Evolutionary conservation across 2,329 filamentous ascomycete species (phyloP).

Genomic region (Thermothelomyces thermophilus): DNA sequence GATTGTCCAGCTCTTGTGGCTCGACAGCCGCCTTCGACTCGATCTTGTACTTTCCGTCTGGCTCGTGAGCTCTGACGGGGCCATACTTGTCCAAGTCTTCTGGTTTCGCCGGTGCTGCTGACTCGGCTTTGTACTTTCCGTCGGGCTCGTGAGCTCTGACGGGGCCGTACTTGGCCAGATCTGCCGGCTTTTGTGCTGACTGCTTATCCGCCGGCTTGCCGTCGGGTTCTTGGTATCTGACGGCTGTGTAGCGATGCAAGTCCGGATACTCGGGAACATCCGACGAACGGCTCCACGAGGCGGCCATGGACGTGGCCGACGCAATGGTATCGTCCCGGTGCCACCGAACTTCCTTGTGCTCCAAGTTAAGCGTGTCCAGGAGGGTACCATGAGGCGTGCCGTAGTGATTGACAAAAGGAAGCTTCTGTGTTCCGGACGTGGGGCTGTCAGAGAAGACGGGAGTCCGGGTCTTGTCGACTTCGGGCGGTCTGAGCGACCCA

Average conservation of each 20-base stretch:
- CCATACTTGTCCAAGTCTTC: conserved; percentile 36
- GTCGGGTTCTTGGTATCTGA: conserved; percentile 25
- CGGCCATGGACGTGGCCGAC: conserved; percentile 13
- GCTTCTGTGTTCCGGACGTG: conserved; percentile 25
- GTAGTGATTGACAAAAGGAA: conserved; percentile 8
- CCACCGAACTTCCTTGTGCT: conserved; percentile 23
- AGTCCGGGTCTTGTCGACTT: conserved; percentile 14
- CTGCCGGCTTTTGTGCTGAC: conserved; percentile 32
- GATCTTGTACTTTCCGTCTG: conserved; percentile 13
- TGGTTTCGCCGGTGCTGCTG: not conserved
- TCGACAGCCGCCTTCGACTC: not conserved
- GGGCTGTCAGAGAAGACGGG: conserved; percentile 31
- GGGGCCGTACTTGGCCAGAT: conserved; percentile 35
- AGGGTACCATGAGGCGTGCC: conserved; percentile 13
- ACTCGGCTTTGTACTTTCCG: conserved; percentile 21
- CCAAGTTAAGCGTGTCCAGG: conserved; percentile 15
- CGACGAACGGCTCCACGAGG: not conserved
- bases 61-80: conserved; percentile 13
- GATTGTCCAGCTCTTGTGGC: not conserved
- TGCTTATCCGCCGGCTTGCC: too few species aligned
- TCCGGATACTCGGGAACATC: conserved; percentile 27
- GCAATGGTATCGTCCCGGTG: conserved; percentile 17
- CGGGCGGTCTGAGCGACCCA: too few species aligned
- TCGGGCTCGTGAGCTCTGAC: conserved; percentile 11
- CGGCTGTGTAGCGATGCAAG: conserved; percentile 29